phyloP scores from a whole-genome alignment of 257 asterid species.

The Solanum megistacrolobum region DNA sequence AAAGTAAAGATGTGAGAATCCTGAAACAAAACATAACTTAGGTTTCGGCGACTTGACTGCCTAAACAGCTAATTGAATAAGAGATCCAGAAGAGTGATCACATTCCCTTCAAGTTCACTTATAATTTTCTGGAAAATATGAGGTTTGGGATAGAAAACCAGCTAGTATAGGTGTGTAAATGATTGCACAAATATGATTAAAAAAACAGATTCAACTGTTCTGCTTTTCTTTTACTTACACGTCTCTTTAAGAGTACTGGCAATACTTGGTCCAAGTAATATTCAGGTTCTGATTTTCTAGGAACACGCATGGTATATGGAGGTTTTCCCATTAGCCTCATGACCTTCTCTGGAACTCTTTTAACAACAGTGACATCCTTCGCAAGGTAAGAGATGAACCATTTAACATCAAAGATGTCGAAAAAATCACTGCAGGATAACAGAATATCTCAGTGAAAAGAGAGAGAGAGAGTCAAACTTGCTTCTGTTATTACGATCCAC shows the following conservation, averaged over 20 bases:
- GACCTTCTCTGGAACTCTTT: conserved; percentile 90
- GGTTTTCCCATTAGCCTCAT: conserved; percentile 97
- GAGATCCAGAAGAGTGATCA: not conserved
- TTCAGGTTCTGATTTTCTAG: conserved; percentile 94
- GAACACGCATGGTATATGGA: conserved; percentile 98
- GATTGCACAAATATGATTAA: not conserved
- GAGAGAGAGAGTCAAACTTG: not conserved
- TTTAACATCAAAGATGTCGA: conserved; percentile 76
- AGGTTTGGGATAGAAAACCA: not conserved
- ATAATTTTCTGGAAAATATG: not conserved
- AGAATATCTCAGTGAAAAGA: not conserved
- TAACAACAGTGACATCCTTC: conserved; percentile 79
- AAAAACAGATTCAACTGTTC: not conserved
- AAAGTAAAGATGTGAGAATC: not conserved
- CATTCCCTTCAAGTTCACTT: not conserved
- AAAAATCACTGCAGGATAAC: conserved; percentile 71
- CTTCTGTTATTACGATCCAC: not conserved
- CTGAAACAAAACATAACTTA: not conserved
- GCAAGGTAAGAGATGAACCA: conserved; percentile 96
- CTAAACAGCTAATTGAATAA: not conserved
- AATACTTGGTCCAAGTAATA: conserved; percentile 93
- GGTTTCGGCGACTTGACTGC: not conserved
- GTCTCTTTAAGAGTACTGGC: conserved; percentile 83
- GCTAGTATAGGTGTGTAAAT: not conserved
- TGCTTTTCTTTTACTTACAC: conserved; percentile 41